Conservation (phyloP, 2,329 filamentous ascomycete species). For the Calonectria ilicicola region DNA sequence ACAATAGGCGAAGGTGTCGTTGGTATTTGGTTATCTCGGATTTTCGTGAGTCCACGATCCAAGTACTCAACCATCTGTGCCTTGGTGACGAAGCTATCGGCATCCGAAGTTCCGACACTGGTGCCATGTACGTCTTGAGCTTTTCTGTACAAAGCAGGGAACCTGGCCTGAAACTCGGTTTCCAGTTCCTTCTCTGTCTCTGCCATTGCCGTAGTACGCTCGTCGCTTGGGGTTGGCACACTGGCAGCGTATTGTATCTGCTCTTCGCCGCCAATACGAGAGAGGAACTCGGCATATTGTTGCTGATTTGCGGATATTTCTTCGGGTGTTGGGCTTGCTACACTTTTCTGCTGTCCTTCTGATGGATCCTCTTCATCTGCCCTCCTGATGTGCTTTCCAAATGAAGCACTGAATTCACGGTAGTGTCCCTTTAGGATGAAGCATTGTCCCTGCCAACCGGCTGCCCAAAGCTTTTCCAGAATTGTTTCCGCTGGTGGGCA, state of each 20-base stretch:
- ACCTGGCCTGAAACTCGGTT: conserved; percentile 58
- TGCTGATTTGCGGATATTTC: conserved; percentile 47
- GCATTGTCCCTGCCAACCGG: conserved; percentile 63
- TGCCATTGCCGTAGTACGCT: conserved; percentile 55
- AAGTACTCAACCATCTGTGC: conserved; percentile 63
- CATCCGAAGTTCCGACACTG: conserved; percentile 44
- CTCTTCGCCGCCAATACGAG: conserved; percentile 57
- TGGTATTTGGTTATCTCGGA: conserved; percentile 47
- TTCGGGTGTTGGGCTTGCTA: conserved; percentile 23
- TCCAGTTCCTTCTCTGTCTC: conserved; percentile 63
- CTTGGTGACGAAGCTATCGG: conserved; percentile 56
- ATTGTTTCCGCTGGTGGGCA: conserved; percentile 62
- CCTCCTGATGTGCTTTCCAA: conserved; percentile 62
- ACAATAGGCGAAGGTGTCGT: conserved; percentile 27
- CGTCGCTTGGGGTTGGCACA: conserved; percentile 51
- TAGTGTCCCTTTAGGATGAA: conserved; percentile 69
- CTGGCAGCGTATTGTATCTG: conserved; percentile 52
- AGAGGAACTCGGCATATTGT: conserved; percentile 60
- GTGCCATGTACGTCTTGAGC: conserved; percentile 51
- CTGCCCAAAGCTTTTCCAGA: conserved; percentile 56
- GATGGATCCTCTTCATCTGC: conserved; percentile 54
- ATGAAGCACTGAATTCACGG: conserved; percentile 65
- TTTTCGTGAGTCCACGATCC: conserved; percentile 58
- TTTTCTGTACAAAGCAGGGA: conserved; percentile 60
- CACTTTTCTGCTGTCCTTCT: conserved; percentile 47